Evolutionary conservation across 345 rosid species (phyloP).

Genomic region (Populus davidiana): DNA sequence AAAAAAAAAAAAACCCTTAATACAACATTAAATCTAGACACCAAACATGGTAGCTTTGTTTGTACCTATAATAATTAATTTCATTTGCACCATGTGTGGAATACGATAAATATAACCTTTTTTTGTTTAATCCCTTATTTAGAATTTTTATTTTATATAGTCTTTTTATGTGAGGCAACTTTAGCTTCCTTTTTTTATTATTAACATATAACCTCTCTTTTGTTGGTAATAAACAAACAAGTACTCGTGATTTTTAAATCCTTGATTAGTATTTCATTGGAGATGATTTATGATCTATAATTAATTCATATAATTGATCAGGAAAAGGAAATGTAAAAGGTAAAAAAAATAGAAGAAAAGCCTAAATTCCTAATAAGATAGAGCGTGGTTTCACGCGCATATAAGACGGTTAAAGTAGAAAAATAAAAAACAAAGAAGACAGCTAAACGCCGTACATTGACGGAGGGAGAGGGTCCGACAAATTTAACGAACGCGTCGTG

Average conservation of each 20-base stretch:
- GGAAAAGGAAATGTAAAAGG: background rate
- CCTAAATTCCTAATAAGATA: background rate
- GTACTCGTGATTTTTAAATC: background rate
- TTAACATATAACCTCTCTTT: background rate
- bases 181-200: background rate
- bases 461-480: constrained; percentile 3
- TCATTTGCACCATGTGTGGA: background rate
- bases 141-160: background rate
- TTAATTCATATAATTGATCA: background rate
- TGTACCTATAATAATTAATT: background rate
- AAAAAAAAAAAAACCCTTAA: too few species aligned
- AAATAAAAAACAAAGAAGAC: background rate
- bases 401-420: background rate
- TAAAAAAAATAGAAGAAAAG: background rate
- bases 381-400: background rate
- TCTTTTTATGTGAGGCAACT: background rate
- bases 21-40: background rate
- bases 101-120: background rate
- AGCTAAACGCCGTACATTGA: constrained; percentile 17
- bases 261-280: background rate
- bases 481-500: constrained; percentile 28
- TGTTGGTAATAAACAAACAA: too few species aligned
- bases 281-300: background rate
- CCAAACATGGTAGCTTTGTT: background rate
- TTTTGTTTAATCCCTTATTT: background rate